Evolutionary conservation across 148 eudicot genomes (phyloP).

Genomic region (Chenopodium quinoa): DNA sequence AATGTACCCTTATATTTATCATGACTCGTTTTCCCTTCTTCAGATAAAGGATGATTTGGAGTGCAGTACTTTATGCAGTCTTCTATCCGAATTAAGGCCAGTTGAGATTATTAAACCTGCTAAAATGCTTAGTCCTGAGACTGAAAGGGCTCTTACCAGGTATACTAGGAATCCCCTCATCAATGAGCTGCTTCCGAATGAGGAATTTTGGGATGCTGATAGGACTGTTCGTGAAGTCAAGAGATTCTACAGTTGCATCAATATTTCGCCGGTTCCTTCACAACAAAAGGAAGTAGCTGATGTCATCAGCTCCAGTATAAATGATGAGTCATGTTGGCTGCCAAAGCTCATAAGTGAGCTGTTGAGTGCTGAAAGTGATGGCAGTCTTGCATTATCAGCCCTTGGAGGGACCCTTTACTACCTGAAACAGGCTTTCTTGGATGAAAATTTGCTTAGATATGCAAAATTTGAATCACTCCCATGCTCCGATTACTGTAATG

Average conservation of each 20-base stretch:
- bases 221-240: constrained; percentile 67
- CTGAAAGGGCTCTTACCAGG: constrained; percentile 72
- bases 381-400: constrained; percentile 81
- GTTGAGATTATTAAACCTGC: constrained; percentile 92
- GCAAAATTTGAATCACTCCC: constrained; percentile 89
- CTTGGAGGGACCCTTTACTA: constrained; percentile 90
- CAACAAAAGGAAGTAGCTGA: constrained; percentile 21
- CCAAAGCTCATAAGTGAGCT: constrained; percentile 63
- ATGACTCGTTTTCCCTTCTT: constrained; percentile 15
- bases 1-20: background rate
- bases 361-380: constrained; percentile 47
- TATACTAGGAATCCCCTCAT: constrained; percentile 84
- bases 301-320: constrained; percentile 19
- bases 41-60: constrained; percentile 91
- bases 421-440: constrained; percentile 85
- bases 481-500: constrained; percentile 54
- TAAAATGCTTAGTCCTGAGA: constrained; percentile 67
- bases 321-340: constrained; percentile 39
- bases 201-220: constrained; percentile 91
- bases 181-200: constrained; percentile 72
- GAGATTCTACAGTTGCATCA: constrained; percentile 46
- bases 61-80: constrained; percentile 76
- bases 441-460: constrained; percentile 81
- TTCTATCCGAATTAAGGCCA: constrained; percentile 84
- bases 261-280: constrained; percentile 32